Evolutionary conservation across 495 filamentous ascomycete genomes (phyloP).

Genomic region (Lasiosphaeria hispida): DNA sequence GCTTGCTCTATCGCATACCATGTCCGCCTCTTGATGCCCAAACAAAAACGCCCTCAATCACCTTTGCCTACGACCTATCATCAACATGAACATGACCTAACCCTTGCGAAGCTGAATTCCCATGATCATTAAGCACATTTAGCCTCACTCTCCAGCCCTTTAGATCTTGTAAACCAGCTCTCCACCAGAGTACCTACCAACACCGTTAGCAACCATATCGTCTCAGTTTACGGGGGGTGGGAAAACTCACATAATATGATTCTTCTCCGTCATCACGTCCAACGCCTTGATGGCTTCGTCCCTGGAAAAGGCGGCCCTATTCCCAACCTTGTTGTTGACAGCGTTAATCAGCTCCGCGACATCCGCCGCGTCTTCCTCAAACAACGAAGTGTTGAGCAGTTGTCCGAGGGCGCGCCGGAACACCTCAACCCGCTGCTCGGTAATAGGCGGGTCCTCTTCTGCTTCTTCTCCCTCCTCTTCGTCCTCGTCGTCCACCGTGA

Average conservation of each 20-base stretch:
- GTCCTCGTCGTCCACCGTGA: conserved; percentile 31
- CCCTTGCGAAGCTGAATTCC: background rate
- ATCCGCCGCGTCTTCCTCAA: conserved; percentile 75
- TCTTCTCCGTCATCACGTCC: conserved; percentile 72
- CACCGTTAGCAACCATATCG: conserved; percentile 25
- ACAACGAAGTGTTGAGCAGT: conserved; percentile 73
- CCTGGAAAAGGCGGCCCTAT: conserved; percentile 56
- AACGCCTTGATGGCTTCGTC: conserved; percentile 76
- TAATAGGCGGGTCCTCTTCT: conserved; percentile 45
- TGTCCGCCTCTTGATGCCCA: too few relatives aligned
- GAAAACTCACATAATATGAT: conserved; percentile 85
- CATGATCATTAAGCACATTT: background rate
- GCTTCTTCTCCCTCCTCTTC: conserved; percentile 21
- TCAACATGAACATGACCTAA: background rate
- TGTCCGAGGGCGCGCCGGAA: conserved; percentile 81
- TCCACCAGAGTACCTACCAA: conserved; percentile 44
- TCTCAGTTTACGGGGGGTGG: background rate
- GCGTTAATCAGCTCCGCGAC: conserved; percentile 71
- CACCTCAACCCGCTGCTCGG: conserved; percentile 59
- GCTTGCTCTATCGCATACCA: too few relatives aligned
- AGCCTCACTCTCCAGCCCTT: background rate
- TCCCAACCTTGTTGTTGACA: conserved; percentile 69
- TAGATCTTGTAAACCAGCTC: conserved; percentile 49
- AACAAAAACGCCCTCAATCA: too few relatives aligned
- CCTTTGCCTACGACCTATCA: too few relatives aligned